phyloP scores from a whole-genome alignment of 2,329 filamentous ascomycete species.

The Colletotrichum echinochloae region DNA sequence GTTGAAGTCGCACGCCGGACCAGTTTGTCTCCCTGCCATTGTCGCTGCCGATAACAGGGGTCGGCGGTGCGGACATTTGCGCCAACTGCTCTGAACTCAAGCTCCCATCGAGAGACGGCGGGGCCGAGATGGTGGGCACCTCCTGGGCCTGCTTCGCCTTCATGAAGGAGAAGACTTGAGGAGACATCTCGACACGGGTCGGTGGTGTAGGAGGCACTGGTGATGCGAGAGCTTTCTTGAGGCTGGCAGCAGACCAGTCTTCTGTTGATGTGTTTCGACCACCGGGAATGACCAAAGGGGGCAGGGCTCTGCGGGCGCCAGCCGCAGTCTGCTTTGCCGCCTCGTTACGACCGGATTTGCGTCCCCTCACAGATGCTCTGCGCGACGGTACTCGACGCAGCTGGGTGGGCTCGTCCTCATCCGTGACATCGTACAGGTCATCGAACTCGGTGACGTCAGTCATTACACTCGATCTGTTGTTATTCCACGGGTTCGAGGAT shows the following conservation, averaged over 20 bases:
- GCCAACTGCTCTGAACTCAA: conserved; percentile 89
- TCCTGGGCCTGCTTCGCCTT: conserved; percentile 70
- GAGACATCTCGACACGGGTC: conserved; percentile 79
- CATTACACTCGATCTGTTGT: conserved; percentile 67
- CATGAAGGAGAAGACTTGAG: conserved; percentile 79
- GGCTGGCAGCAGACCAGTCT: conserved; percentile 57
- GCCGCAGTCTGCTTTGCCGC: conserved; percentile 45
- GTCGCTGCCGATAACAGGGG: conserved; percentile 75
- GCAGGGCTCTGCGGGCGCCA: conserved; percentile 53
- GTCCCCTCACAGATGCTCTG: conserved; percentile 55
- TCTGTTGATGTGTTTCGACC: conserved; percentile 51
- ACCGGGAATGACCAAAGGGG: conserved; percentile 66
- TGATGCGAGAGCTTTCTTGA: conserved; percentile 65
- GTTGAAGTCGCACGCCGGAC: conserved; percentile 80
- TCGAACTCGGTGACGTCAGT: conserved; percentile 82
- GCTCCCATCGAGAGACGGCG: conserved; percentile 91
- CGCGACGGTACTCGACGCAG: conserved; percentile 43
- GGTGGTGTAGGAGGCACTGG: conserved; percentile 74
- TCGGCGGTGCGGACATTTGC: conserved; percentile 84
- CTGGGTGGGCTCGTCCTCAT: conserved; percentile 70
- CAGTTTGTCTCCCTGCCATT: conserved; percentile 72
- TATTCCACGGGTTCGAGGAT: conserved; percentile 72
- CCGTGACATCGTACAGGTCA: conserved; percentile 88
- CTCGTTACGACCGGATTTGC: conserved; percentile 49
- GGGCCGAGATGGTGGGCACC: conserved; percentile 80